Conservation (phyloP, 2,329 filamentous ascomycete species). For the Leptoxyphium fumago region DNA sequence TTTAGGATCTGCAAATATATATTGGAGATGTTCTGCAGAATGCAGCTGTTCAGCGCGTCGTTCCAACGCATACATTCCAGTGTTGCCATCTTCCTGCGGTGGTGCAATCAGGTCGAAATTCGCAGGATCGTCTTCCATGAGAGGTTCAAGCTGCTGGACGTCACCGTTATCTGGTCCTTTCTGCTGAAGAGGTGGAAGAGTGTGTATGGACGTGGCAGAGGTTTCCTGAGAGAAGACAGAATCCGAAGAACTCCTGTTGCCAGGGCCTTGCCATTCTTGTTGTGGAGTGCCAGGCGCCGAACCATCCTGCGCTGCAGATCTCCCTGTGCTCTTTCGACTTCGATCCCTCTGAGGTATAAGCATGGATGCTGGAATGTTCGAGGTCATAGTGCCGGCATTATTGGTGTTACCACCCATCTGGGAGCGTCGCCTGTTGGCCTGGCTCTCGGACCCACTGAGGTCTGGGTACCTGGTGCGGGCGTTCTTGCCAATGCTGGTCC, state of each 20-base stretch:
- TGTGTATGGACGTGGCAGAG: constrained; percentile 20
- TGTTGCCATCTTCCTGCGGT: constrained; percentile 12
- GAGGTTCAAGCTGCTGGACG: constrained; percentile 29
- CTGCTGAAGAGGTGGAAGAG: constrained; percentile 29
- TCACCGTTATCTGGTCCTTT: constrained; percentile 26
- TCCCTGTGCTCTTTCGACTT: neutral
- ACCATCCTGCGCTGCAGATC: neutral
- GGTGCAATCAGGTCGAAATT: constrained; percentile 39
- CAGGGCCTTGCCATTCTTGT: constrained; percentile 7
- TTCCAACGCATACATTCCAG: constrained; percentile 41
- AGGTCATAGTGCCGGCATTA: neutral
- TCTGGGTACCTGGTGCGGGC: neutral
- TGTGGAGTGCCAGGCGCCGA: neutral
- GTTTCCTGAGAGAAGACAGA: constrained; percentile 23
- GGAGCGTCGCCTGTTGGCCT: neutral
- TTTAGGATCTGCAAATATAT: constrained; percentile 50
- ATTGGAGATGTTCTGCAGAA: constrained; percentile 47
- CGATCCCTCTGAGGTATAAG: neutral
- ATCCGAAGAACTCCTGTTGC: constrained; percentile 19
- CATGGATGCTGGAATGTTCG: neutral
- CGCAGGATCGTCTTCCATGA: constrained; percentile 37
- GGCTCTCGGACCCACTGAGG: neutral
- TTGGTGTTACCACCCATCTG: neutral
- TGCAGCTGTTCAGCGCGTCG: constrained; percentile 50
- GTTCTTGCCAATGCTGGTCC: neutral